A percentile compares a stretch with the other conserved stretches of the same genome.
phyloP scores from a whole-genome alignment of 139 green algal species.

The Chlamydomonas applanata region DNA sequence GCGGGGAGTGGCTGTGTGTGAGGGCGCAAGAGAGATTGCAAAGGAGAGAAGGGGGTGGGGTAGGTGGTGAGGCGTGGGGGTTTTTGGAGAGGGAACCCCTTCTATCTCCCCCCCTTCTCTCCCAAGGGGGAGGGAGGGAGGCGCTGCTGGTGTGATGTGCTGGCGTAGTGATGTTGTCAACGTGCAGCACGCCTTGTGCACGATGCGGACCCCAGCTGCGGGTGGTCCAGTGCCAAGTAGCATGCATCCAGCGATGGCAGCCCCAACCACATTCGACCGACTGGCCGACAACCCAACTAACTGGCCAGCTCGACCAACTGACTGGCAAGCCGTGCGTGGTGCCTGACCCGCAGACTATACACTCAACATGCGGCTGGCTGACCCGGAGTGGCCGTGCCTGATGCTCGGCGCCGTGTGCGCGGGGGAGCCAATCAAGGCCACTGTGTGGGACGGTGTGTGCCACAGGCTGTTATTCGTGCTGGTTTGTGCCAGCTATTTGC shows the following conservation, averaged over 20 bases:
- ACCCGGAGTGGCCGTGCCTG: background rate
- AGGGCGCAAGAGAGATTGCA: background rate
- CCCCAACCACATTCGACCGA: background rate
- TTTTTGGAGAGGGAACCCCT: too few species aligned
- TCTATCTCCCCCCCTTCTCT: too few species aligned
- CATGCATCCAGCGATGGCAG: too few species aligned
- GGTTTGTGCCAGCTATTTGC: too few species aligned
- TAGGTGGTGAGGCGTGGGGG: too few species aligned
- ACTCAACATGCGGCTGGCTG: background rate
- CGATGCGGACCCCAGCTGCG: too few species aligned
- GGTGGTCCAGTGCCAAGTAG: too few species aligned
- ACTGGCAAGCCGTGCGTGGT: background rate
- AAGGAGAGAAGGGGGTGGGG: background rate
- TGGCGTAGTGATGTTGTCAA: conserved; percentile 10
- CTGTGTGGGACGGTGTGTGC: conserved; percentile 2
- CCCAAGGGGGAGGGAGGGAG: too few species aligned
- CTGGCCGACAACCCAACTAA: background rate
- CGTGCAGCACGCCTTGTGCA: background rate
- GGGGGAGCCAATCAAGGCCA: background rate
- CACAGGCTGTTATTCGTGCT: background rate
- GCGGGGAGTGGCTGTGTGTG: too few species aligned
- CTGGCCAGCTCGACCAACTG: background rate
- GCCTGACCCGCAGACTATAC: background rate
- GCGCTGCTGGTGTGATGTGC: too few species aligned
- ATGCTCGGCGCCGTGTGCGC: background rate